Evolutionary conservation across 2,329 filamentous ascomycete genomes (phyloP).

Genomic region (Colletotrichum kahawae): DNA sequence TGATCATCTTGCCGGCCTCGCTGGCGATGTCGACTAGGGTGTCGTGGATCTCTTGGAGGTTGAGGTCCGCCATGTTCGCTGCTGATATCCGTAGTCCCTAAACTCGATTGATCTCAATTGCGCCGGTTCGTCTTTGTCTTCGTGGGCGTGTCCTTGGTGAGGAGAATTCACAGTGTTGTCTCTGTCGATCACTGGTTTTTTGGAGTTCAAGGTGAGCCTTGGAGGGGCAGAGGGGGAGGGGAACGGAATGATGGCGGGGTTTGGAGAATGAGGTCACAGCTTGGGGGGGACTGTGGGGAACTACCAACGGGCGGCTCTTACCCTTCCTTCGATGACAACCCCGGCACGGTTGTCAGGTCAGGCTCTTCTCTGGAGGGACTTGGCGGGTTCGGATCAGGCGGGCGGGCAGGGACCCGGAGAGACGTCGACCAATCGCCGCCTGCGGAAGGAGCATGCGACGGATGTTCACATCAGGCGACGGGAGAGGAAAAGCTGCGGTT

Average conservation of each 20-base stretch:
- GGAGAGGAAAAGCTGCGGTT: neutral
- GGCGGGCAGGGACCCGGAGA: neutral
- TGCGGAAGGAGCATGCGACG: neutral
- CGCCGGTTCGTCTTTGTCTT: neutral
- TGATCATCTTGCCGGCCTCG: constrained; percentile 69
- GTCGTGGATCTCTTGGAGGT: constrained; percentile 67
- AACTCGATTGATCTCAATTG: neutral
- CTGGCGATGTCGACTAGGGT: constrained; percentile 64
- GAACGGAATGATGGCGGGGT: constrained; percentile 8
- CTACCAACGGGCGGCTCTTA: neutral
- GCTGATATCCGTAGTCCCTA: neutral
- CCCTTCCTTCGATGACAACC: neutral
- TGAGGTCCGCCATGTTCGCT: constrained; percentile 55
- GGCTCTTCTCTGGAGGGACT: neutral
- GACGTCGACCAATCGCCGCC: neutral
- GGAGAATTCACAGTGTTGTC: neutral
- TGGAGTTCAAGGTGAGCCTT: neutral
- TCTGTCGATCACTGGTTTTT: neutral
- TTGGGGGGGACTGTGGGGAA: neutral
- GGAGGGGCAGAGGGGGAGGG: neutral
- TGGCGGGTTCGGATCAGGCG: neutral
- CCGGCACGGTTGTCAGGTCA: neutral
- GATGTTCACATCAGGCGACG: neutral
- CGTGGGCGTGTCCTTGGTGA: neutral
- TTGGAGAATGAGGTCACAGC: constrained; percentile 12